Conservation (phyloP, 2,329 filamentous ascomycete genomes). For the Pyricularia sp. region DNA sequence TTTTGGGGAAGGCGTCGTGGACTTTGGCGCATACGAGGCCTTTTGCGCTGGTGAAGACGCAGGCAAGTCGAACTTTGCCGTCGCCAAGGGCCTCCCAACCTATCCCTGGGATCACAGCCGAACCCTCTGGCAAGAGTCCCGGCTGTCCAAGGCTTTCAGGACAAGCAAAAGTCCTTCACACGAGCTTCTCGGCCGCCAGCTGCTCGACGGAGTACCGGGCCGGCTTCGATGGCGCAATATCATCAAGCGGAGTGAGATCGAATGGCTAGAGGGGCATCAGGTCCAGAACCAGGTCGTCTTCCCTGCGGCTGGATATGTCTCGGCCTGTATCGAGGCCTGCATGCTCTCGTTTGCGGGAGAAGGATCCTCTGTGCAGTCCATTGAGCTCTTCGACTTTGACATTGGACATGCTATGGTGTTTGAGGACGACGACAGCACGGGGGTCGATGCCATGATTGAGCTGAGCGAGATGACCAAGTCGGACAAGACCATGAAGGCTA, state of each 20-base stretch:
- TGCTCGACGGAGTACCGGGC: conserved; percentile 9
- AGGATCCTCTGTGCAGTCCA: neutral
- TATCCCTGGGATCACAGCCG: conserved; percentile 8
- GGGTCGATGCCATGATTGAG: neutral
- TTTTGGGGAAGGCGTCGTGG: conserved; percentile 7
- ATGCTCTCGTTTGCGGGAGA: neutral
- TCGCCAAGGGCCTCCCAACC: conserved; percentile 2
- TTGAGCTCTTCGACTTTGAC: neutral
- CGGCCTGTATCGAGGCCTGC: conserved; percentile 3
- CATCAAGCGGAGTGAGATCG: conserved; percentile 14
- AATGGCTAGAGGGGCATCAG: conserved; percentile 30
- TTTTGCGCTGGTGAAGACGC: conserved; percentile 11
- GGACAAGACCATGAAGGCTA: neutral
- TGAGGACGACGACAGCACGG: neutral
- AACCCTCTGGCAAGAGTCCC: conserved; percentile 8
- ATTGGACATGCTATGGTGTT: neutral
- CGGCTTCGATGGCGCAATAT: conserved; percentile 18
- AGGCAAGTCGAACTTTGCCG: neutral
- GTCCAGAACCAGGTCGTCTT: conserved; percentile 26
- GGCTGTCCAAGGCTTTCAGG: conserved; percentile 1
- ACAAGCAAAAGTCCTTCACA: conserved; percentile 3
- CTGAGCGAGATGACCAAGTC: neutral
- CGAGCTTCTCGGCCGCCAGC: conserved; percentile 8
- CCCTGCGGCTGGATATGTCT: conserved; percentile 15
- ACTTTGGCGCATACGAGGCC: conserved; percentile 14